A percentile compares a stretch with the other conserved stretches of the same genome.
phyloP scores from a whole-genome alignment of 257 asterid genomes.

The Fraxinus americana region DNA sequence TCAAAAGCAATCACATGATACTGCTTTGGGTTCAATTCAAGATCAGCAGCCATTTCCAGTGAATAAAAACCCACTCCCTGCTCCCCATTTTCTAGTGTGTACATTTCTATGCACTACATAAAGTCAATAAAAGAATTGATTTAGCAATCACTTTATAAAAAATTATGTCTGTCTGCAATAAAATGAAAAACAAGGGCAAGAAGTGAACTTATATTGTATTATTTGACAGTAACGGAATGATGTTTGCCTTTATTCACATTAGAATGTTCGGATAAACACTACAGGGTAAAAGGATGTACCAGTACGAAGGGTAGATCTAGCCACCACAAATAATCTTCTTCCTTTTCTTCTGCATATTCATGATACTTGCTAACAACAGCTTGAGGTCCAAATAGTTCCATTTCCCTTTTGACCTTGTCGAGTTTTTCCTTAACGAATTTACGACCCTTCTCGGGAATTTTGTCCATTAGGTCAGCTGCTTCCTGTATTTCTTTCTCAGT shows the following conservation, averaged over 20 bases:
- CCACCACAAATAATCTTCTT: constrained; percentile 97
- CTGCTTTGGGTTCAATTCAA: constrained; percentile 88
- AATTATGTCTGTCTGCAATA: neutral
- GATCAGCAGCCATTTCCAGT: constrained; percentile 95
- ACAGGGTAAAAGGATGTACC: constrained; percentile 43
- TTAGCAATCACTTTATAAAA: constrained; percentile 6
- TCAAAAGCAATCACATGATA: constrained; percentile 86
- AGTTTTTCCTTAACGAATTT: constrained; percentile 65
- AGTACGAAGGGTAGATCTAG: constrained; percentile 79
- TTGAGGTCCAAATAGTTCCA: constrained; percentile 89
- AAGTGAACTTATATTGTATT: neutral
- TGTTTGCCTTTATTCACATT: neutral
- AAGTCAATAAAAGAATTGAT: constrained; percentile 14
- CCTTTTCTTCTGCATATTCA: constrained; percentile 82
- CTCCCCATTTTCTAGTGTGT: constrained; percentile 68
- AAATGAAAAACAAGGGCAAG: neutral
- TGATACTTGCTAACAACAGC: constrained; percentile 96
- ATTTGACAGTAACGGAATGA: constrained; percentile 1
- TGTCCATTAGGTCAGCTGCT: constrained; percentile 75
- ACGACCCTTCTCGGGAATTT: constrained; percentile 72
- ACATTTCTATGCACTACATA: constrained; percentile 82
- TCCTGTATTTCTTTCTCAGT: constrained; percentile 91
- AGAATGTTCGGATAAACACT: constrained; percentile 3
- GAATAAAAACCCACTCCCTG: constrained; percentile 86
- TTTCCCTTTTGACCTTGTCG: constrained; percentile 82